Percentiles rank a stretch among this genome's conserved stretches.
Conservation (phyloP, 2,329 filamentous ascomycete species). For the Atkinsonella texensis region DNA sequence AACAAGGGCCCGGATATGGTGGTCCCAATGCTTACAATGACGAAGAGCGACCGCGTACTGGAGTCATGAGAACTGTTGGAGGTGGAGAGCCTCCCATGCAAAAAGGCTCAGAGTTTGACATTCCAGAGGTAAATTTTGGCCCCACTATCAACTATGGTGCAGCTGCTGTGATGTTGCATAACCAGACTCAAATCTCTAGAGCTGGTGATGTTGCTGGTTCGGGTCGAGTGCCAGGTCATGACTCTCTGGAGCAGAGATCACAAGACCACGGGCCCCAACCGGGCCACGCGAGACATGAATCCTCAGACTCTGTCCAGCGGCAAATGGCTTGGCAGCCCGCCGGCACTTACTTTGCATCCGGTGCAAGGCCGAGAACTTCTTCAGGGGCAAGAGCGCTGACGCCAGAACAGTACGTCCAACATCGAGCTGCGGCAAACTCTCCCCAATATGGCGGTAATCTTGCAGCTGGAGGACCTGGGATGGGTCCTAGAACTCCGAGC, state of each 20-base stretch:
- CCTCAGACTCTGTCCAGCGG: slow-evolving; percentile 44
- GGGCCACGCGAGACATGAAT: slow-evolving; percentile 33
- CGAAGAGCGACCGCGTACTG: slow-evolving; percentile 57
- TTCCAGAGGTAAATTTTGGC: slow-evolving; percentile 76
- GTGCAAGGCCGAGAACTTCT: slow-evolving; percentile 11
- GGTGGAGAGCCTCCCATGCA: slow-evolving; percentile 23
- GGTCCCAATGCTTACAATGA: slow-evolving; percentile 38
- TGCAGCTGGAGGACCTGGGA: slow-evolving; percentile 34
- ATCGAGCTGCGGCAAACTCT: slow-evolving; percentile 49
- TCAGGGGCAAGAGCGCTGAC: slow-evolving; percentile 40
- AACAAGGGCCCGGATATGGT: slow-evolving; percentile 32
- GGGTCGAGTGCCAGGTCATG: slow-evolving; percentile 16
- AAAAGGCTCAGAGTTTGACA: slow-evolving; percentile 31
- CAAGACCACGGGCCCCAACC: slow-evolving; percentile 13
- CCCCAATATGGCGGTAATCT: slow-evolving; percentile 46
- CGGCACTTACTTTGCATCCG: slow-evolving; percentile 36
- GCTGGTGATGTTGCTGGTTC: slow-evolving; percentile 7
- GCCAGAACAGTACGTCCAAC: slow-evolving; percentile 73
- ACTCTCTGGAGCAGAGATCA: slow-evolving; percentile 17
- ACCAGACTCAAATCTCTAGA: slow-evolving; percentile 18
- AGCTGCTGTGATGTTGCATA: slow-evolving; percentile 16
- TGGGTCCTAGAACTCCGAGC: slow-evolving; percentile 14
- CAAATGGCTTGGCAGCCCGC: slow-evolving; percentile 73
- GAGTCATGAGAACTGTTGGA: slow-evolving; percentile 69
- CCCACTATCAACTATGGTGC: slow-evolving; percentile 59